A percentile compares a stretch with the other conserved stretches of the same genome.
Evolutionary conservation across 2,329 filamentous ascomycete species (phyloP).

Genomic region (Colletotrichum costaricense): DNA sequence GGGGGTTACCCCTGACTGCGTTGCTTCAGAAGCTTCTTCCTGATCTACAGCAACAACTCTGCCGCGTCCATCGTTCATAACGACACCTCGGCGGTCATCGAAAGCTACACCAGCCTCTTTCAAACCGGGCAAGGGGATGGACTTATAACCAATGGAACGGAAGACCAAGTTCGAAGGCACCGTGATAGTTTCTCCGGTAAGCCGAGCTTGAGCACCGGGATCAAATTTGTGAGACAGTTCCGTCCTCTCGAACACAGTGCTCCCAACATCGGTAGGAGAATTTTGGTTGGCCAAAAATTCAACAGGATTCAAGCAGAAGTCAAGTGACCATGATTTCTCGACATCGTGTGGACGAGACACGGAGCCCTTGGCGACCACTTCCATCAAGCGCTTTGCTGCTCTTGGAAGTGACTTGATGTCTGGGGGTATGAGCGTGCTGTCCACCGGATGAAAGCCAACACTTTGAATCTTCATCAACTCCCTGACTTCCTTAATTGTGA

Average conservation of each 20-base stretch:
- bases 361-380: constrained; percentile 84
- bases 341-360: constrained; percentile 58
- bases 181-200: constrained; percentile 60
- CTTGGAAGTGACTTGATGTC: constrained; percentile 78
- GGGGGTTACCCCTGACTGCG: constrained; percentile 60
- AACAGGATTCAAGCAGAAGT: constrained; percentile 85
- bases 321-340: constrained; percentile 81
- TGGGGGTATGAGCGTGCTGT: constrained; percentile 73
- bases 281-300: constrained; percentile 68
- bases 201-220: constrained; percentile 58
- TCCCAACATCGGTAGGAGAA: constrained; percentile 64
- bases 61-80: constrained; percentile 85
- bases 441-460: constrained; percentile 78
- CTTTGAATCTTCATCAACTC: constrained; percentile 84
- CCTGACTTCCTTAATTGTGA: constrained; percentile 93
- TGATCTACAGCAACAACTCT: constrained; percentile 66
- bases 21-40: constrained; percentile 43
- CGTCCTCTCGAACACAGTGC: constrained; percentile 75
- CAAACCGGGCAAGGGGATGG: constrained; percentile 80
- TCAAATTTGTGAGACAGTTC: constrained; percentile 66
- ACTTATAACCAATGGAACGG: constrained; percentile 95
- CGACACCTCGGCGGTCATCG: constrained; percentile 77
- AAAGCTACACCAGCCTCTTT: constrained; percentile 81
- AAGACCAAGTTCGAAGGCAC: constrained; percentile 81
- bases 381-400: constrained; percentile 80